Conservation (phyloP, 2,329 filamentous ascomycete genomes). For the Fusarium sp. region DNA sequence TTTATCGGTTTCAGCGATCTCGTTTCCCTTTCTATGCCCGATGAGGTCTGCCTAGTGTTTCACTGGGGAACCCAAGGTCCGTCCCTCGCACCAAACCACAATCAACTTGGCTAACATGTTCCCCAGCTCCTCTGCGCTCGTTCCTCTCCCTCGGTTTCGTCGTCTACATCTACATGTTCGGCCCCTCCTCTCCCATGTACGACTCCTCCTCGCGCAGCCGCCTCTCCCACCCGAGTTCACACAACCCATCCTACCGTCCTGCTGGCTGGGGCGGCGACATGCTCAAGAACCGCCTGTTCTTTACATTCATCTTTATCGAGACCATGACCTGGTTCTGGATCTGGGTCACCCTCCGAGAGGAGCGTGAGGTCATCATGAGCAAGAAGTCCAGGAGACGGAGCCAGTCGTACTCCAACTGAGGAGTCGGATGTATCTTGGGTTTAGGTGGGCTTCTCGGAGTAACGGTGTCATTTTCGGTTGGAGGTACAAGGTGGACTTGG, state of each 20-base stretch:
- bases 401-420: conserved; percentile 34
- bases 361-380: conserved; percentile 59
- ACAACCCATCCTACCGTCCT: conserved; percentile 52
- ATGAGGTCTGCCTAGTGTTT: conserved; percentile 71
- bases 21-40: conserved; percentile 74
- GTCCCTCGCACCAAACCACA: conserved; percentile 52
- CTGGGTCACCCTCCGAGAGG: conserved; percentile 77
- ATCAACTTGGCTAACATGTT: conserved; percentile 34
- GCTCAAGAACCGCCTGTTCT: conserved; percentile 86
- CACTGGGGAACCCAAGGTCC: conserved; percentile 76
- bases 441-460: neutral
- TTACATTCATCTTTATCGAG: conserved; percentile 87
- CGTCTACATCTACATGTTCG: conserved; percentile 74
- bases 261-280: conserved; percentile 69
- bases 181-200: conserved; percentile 62
- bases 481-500: neutral
- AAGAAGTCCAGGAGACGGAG: conserved; percentile 52
- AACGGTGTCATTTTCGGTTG: neutral
- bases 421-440: neutral
- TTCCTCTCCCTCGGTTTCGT: conserved; percentile 71
- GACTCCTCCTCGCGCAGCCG: conserved; percentile 41
- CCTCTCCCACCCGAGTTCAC: conserved; percentile 42
- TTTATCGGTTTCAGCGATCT: conserved; percentile 73
- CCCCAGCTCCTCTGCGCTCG: conserved; percentile 72
- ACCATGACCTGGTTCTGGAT: conserved; percentile 90